Percentiles rank a stretch among this genome's conserved stretches.
Conservation (phyloP, 2,329 filamentous ascomycete species). For the Colletotrichum sp. region DNA sequence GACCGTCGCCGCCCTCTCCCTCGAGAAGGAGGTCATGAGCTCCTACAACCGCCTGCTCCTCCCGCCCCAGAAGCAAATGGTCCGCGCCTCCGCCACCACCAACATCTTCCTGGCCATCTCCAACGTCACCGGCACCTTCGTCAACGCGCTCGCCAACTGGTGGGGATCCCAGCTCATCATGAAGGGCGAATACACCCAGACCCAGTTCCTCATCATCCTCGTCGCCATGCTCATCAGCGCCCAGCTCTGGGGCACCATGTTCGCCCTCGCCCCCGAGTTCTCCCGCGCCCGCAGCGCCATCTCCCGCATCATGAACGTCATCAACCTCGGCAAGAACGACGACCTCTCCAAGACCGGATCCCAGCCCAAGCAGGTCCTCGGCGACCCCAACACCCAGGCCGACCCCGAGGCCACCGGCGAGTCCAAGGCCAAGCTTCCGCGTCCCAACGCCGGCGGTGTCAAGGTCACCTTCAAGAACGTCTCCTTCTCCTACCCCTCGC, state of each 20-base stretch:
- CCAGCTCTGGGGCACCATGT: slow-evolving; percentile 67
- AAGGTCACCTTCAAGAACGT: slow-evolving; percentile 59
- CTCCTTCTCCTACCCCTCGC: slow-evolving; percentile 65
- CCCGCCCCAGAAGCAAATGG: slow-evolving; percentile 23
- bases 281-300: slow-evolving; percentile 61
- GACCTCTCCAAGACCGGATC: slow-evolving; percentile 30
- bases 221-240: slow-evolving; percentile 66
- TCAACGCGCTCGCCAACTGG: slow-evolving; percentile 71
- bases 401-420: slow-evolving; percentile 46
- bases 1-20: slow-evolving; percentile 40
- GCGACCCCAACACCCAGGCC: slow-evolving; percentile 45
- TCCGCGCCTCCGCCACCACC: slow-evolving; percentile 31
- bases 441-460: slow-evolving; percentile 26
- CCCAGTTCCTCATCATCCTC: slow-evolving; percentile 68
- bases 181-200: slow-evolving; percentile 57
- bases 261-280: slow-evolving; percentile 68
- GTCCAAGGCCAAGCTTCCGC: slow-evolving; percentile 20
- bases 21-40: slow-evolving; percentile 30
- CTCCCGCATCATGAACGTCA: slow-evolving; percentile 44
- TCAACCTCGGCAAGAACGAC: slow-evolving; percentile 28
- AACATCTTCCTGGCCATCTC: slow-evolving; percentile 53
- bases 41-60: slow-evolving; percentile 37
- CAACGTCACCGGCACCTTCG: slow-evolving; percentile 56
- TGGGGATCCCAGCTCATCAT: slow-evolving; percentile 69
- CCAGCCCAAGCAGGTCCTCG: slow-evolving; percentile 24